Evolutionary conservation across 179 eudicot genomes (phyloP).

Genomic region (Beta corolliflora): DNA sequence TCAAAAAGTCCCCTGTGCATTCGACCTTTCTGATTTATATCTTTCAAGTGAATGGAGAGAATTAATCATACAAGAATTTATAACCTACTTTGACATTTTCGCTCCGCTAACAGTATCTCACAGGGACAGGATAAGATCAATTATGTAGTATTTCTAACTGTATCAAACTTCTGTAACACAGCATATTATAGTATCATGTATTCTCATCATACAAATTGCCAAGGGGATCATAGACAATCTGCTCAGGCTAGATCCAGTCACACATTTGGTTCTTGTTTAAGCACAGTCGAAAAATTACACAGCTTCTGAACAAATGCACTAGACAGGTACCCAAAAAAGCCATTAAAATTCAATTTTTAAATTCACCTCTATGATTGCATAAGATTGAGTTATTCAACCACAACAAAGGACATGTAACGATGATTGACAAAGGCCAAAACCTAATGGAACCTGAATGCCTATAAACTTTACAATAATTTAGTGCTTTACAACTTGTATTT

Average conservation of each 20-base stretch:
- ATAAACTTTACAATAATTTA: constrained; percentile 20
- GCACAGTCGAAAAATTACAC: not conserved
- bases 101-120: not conserved
- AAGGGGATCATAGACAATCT: not conserved
- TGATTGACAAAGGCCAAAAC: constrained; percentile 5
- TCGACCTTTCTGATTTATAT: too few species aligned
- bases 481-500: constrained; percentile 2
- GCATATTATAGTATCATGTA: not conserved
- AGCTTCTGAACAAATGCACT: not conserved
- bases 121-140: too few species aligned
- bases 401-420: not conserved
- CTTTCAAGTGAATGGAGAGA: too few species aligned
- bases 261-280: not conserved
- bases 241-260: not conserved
- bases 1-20: too few species aligned
- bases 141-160: too few species aligned
- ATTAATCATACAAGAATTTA: too few species aligned
- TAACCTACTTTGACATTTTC: not conserved
- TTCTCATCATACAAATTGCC: not conserved
- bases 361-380: not conserved
- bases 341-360: too few species aligned
- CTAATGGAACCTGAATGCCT: constrained; percentile 14
- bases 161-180: not conserved
- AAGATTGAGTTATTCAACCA: constrained; percentile 6
- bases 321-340: not conserved